Evolutionary conservation across 2,329 filamentous ascomycete genomes (phyloP).

Genomic region (Cercospora citrullina): DNA sequence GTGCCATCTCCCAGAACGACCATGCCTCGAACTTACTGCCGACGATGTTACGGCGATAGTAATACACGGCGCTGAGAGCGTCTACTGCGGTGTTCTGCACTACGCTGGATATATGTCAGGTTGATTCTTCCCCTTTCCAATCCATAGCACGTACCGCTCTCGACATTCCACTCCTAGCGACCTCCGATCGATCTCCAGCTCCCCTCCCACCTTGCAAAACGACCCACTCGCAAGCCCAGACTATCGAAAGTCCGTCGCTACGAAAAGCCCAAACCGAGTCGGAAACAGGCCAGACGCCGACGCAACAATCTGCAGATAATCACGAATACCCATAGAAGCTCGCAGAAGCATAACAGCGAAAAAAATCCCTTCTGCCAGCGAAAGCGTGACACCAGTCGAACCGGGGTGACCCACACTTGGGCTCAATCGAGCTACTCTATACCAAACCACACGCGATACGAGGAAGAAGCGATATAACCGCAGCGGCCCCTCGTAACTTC

Average conservation of each 20-base stretch:
- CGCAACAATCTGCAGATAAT: background rate
- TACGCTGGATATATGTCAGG: background rate
- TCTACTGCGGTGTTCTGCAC: background rate
- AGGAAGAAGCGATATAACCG: background rate
- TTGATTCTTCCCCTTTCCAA: background rate
- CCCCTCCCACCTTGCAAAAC: background rate
- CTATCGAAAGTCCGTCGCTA: background rate
- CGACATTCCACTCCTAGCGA: background rate
- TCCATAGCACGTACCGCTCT: background rate
- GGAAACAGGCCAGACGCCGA: background rate
- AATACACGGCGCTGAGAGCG: background rate
- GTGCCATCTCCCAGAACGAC: constrained; percentile 1
- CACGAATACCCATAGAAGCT: background rate
- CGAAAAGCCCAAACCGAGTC: background rate
- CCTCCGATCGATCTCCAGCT: constrained; percentile 4
- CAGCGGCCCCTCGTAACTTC: background rate
- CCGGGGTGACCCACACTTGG: background rate
- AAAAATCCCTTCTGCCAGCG: background rate
- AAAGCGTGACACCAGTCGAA: background rate
- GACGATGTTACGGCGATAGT: background rate
- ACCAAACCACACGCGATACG: background rate
- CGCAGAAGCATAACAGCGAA: background rate
- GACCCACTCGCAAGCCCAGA: background rate
- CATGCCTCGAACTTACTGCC: background rate
- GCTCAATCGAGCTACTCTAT: background rate